Conservation (phyloP, 495 filamentous ascomycete species). For the Daldinia childiae region DNA sequence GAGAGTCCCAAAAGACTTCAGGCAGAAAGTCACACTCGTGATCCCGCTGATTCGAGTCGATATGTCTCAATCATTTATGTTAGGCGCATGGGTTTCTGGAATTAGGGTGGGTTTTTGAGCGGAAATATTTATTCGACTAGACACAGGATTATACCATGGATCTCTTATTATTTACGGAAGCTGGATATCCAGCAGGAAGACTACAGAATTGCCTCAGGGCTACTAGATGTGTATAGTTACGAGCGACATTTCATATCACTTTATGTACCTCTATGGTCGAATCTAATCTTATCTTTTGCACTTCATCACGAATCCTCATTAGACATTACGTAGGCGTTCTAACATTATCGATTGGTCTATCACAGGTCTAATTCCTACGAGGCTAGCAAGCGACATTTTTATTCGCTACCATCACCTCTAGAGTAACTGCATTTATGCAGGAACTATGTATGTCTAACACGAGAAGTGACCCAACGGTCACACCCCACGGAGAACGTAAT, state of each 20-base stretch:
- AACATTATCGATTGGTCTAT: not conserved
- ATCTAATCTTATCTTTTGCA: not conserved
- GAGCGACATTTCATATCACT: not conserved
- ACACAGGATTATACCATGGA: slow-evolving; percentile 1
- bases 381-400: slow-evolving; percentile 4
- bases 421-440: slow-evolving; percentile 17
- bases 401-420: slow-evolving; percentile 24
- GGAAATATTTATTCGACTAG: not conserved
- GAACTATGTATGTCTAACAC: slow-evolving; percentile 5
- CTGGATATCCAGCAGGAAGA: slow-evolving; percentile 4
- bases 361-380: not conserved
- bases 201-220: slow-evolving; percentile 26
- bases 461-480: not conserved
- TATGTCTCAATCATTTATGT: not conserved
- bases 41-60: not conserved
- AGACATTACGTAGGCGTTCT: not conserved
- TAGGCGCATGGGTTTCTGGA: not conserved
- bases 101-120: not conserved
- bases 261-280: not conserved
- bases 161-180: not conserved
- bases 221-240: slow-evolving; percentile 20
- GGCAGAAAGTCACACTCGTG: not conserved
- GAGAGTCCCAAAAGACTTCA: not conserved
- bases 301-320: not conserved
- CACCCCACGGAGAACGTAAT: slow-evolving; percentile 16